phyloP scores from a whole-genome alignment of 2,329 filamentous ascomycete genomes.

The Penicillium sclerotigenum region DNA sequence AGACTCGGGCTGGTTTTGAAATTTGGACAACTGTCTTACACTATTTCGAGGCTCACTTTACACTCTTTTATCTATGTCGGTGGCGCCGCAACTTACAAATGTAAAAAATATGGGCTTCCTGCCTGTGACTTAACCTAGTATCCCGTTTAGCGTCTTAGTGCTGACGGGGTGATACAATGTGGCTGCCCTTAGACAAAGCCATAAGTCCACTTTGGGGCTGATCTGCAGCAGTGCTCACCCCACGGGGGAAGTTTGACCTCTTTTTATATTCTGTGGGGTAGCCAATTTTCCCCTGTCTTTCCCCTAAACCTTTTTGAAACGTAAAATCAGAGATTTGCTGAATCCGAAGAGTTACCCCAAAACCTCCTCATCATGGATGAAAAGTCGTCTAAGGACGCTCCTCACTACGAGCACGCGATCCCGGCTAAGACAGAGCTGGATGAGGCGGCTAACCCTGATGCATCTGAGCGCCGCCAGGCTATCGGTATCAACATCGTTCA shows the following conservation, averaged over 20 bases:
- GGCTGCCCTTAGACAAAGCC: neutral
- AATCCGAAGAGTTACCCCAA: neutral
- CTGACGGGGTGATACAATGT: neutral
- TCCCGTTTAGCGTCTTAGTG: slow-evolving; percentile 2
- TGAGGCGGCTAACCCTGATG: slow-evolving; percentile 6
- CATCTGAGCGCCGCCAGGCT: slow-evolving; percentile 36
- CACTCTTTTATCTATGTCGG: neutral
- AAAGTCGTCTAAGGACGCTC: slow-evolving; percentile 1
- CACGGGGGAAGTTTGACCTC: neutral
- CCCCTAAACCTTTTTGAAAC: neutral
- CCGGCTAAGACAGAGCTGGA: neutral
- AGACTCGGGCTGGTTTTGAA: neutral
- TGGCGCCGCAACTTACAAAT: neutral
- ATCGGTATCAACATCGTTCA: slow-evolving; percentile 48
- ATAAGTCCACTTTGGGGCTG: slow-evolving; percentile 1
- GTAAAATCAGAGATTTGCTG: neutral
- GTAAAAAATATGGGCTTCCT: neutral
- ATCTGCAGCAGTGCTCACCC: slow-evolving; percentile 3
- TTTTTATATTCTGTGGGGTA: slow-evolving; percentile 3
- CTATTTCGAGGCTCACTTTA: neutral
- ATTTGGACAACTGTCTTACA: neutral
- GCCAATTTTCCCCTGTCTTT: neutral
- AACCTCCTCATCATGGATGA: slow-evolving; percentile 8
- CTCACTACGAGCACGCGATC: slow-evolving; percentile 7
- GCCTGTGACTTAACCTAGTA: neutral